These are phyloP conservation scores for Coniochaeta sp. DNA, from an alignment of 2,329 filamentous ascomycete genomes.

Conservation along the genomic window DNA sequence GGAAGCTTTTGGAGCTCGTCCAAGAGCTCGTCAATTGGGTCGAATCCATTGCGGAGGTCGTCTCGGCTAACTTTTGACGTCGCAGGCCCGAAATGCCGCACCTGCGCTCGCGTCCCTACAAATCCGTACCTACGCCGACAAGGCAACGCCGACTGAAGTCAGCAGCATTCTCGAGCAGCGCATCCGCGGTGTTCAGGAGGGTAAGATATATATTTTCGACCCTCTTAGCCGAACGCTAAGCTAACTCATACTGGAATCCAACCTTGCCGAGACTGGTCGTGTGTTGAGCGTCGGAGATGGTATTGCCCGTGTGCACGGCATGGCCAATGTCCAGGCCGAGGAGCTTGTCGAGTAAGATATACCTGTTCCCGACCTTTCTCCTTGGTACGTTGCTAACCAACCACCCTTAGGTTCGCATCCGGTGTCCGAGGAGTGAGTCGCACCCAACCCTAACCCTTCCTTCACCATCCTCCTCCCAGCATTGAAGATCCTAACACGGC, in stretches of 20 bases:
- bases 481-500: no score
- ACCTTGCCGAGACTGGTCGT: conserved; percentile 96
- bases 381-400: background rate
- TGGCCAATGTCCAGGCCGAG: conserved; percentile 99
- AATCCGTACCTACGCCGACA: conserved; percentile 83
- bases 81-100: conserved; percentile 77
- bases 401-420: conserved; percentile 73
- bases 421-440: conserved; percentile 75
- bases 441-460: no score
- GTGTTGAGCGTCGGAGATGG: conserved; percentile 99
- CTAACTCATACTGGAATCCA: conserved; percentile 50
- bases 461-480: no score
- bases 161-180: conserved; percentile 99
- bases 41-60: conserved; percentile 14
- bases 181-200: conserved; percentile 94
- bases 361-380: background rate
- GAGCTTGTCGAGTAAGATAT: conserved; percentile 84
- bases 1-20: conserved; percentile 30
- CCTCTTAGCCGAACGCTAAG: background rate
- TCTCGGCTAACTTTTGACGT: conserved; percentile 7
- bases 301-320: conserved; percentile 99
- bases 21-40: conserved; percentile 17
- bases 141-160: conserved; percentile 95
- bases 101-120: conserved; percentile 66
- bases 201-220: background rate